Evolutionary conservation across 192 early-diverging fungal species (phyloP).

Genomic region (Pecoramyces ruminantium): DNA sequence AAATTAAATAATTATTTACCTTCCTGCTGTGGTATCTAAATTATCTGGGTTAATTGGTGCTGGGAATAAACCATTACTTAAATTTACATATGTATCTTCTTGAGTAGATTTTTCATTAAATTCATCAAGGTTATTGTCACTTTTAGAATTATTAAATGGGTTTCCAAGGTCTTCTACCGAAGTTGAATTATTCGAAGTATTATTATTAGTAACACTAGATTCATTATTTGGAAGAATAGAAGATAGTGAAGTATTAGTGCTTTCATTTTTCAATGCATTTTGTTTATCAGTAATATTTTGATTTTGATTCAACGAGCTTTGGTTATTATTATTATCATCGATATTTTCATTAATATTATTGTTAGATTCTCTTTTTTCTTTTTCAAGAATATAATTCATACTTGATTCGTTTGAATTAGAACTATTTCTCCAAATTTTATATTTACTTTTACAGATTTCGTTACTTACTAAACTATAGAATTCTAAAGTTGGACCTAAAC

Average conservation of each 20-base stretch:
- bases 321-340: background rate
- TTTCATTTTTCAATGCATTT: background rate
- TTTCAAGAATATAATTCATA: background rate
- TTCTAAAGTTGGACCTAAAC: constrained; percentile 78
- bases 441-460: constrained; percentile 39
- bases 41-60: background rate
- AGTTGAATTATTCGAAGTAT: background rate
- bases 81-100: background rate
- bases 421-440: constrained; percentile 53
- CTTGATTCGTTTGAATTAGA: background rate
- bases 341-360: background rate
- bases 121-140: background rate
- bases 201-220: background rate
- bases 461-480: constrained; percentile 71
- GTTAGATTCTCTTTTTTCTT: constrained; percentile 5
- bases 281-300: too few species aligned
- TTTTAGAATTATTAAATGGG: background rate
- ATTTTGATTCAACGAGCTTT: background rate
- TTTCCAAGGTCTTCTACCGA: background rate
- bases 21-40: constrained; percentile 6
- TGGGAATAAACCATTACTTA: background rate
- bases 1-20: constrained; percentile 9
- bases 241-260: constrained; percentile 26
- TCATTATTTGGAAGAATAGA: constrained; percentile 28
- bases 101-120: background rate